Conservation (phyloP, 257 asterid genomes). For the Solanum rostratum region DNA sequence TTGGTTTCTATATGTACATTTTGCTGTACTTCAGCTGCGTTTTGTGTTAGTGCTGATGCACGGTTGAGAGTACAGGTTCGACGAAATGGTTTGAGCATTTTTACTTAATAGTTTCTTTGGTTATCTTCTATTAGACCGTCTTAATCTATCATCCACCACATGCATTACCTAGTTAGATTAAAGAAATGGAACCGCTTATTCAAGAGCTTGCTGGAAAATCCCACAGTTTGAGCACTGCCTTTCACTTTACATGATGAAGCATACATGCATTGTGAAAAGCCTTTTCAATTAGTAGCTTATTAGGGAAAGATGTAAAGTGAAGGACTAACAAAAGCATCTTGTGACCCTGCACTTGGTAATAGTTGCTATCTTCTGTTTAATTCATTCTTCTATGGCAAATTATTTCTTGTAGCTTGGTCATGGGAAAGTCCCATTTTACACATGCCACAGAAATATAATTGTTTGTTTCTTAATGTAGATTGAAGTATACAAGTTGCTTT, state of each 20-base stretch:
- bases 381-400: not conserved
- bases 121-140: conserved; percentile 1
- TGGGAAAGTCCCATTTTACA: not conserved
- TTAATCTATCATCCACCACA: not conserved
- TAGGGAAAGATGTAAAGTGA: not conserved
- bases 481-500: not conserved
- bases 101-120: conserved; percentile 1
- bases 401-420: not conserved
- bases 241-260: not conserved
- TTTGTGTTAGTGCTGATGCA: not conserved
- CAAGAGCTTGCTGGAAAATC: not conserved
- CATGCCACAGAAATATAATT: not conserved
- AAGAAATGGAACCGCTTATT: not conserved
- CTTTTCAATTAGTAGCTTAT: not conserved
- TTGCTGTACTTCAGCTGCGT: conserved; percentile 6
- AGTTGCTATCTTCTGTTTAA: not conserved
- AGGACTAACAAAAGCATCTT: not conserved
- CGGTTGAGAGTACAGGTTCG: no score
- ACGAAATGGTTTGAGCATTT: not conserved
- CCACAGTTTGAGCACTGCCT: not conserved
- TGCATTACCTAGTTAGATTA: not conserved
- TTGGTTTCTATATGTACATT: not conserved
- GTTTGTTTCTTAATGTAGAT: not conserved
- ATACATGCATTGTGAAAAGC: conserved; percentile 9
- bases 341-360: not conserved